Evolutionary conservation across 306 rosid species (phyloP).

Genomic region (Vicia villosa): DNA sequence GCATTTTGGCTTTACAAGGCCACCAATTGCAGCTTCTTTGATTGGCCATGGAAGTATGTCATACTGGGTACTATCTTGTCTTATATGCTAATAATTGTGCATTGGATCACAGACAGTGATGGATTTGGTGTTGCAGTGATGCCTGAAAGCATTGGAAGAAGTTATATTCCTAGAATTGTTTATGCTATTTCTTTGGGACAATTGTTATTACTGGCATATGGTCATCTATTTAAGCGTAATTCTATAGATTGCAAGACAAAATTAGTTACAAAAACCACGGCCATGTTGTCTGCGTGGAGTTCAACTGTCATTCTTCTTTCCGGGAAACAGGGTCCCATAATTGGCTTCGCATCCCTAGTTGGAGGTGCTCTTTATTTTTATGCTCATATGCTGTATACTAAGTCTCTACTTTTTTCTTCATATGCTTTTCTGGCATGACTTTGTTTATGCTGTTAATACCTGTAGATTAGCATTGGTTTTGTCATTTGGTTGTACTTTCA

Average conservation of each 20-base stretch:
- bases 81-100: constrained; percentile 66
- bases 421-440: constrained; percentile 10
- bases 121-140: constrained; percentile 42
- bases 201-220: constrained; percentile 56
- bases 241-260: constrained; percentile 44
- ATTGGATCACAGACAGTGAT: constrained; percentile 66
- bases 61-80: constrained; percentile 57
- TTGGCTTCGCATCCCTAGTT: constrained; percentile 66
- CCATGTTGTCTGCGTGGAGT: constrained; percentile 76
- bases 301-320: constrained; percentile 77
- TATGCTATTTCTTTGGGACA: constrained; percentile 77
- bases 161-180: constrained; percentile 63
- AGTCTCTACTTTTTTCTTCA: constrained; percentile 26
- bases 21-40: constrained; percentile 39
- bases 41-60: constrained; percentile 59
- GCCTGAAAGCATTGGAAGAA: constrained; percentile 57
- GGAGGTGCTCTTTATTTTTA: constrained; percentile 64
- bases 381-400: constrained; percentile 31
- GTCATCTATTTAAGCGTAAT: constrained; percentile 44
- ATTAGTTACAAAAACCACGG: constrained; percentile 57
- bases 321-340: constrained; percentile 88
- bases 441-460: constrained; percentile 19
- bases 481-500: constrained; percentile 28
- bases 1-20: constrained; percentile 64
- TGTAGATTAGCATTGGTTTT: constrained; percentile 22